Evolutionary conservation across 768 basidiomycete species (phyloP).

Genomic region (Mycena albidolilacea): DNA sequence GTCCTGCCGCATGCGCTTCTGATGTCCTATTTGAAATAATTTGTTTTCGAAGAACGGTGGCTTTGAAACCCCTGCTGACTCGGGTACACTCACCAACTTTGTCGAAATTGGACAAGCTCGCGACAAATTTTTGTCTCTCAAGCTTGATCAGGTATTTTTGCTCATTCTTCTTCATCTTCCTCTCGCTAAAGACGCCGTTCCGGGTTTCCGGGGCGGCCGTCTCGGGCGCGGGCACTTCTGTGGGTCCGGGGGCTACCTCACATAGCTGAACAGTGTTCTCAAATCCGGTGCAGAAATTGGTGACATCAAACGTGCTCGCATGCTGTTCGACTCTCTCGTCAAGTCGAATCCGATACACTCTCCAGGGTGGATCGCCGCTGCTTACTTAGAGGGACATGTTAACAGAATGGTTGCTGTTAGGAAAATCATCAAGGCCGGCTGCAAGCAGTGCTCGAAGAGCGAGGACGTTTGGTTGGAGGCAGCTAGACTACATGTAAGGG

Average conservation of each 20-base stretch:
- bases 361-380: slow-evolving; percentile 99
- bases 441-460: slow-evolving; percentile 95
- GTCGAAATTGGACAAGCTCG: slow-evolving; percentile 98
- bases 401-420: slow-evolving; percentile 96
- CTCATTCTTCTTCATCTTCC: slow-evolving; percentile 1
- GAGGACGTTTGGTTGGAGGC: slow-evolving; percentile 99
- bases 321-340: slow-evolving; percentile 96
- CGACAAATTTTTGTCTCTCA: slow-evolving; percentile 93
- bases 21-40: slow-evolving; percentile 17
- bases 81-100: slow-evolving; percentile 90
- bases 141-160: slow-evolving; percentile 86
- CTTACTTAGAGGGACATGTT: slow-evolving; percentile 95
- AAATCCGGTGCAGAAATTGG: slow-evolving; percentile 98
- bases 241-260: slow-evolving; percentile 99
- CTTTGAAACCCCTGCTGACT: slow-evolving; percentile 87
- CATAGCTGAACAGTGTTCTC: slow-evolving; percentile 90
- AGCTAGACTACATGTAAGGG: slow-evolving; percentile 89
- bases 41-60: slow-evolving; percentile 67
- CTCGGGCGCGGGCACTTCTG: slow-evolving; percentile 86
- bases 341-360: slow-evolving; percentile 98
- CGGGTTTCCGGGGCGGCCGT: slow-evolving; percentile 64
- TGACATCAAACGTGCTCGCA: slow-evolving; percentile 97
- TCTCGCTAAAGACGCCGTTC: slow-evolving; percentile 71
- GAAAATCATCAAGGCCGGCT: slow-evolving; percentile 93
- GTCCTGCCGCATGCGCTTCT: slow-evolving; percentile 38